Percentiles rank a stretch among this genome's conserved stretches.
These are phyloP conservation scores for Suhomyces bokatorum DNA, from an alignment of 1,139 yeast species.

Conservation along the genomic window DNA sequence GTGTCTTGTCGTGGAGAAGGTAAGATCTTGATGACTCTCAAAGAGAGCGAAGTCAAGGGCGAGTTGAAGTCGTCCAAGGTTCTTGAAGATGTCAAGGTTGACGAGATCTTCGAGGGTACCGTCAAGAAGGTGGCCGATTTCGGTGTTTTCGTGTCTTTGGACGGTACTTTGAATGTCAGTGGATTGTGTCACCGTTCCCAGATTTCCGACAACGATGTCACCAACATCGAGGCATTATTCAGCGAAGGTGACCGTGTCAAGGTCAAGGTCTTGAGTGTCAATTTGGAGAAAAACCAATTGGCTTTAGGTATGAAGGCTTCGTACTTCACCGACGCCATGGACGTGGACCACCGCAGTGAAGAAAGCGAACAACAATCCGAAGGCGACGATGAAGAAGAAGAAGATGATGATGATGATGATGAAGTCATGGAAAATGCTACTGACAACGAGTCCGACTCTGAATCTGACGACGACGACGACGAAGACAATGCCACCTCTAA, in stretches of 20 bases:
- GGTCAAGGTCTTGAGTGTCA: slow-evolving; percentile 70
- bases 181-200: slow-evolving; percentile 90
- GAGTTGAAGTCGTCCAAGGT: slow-evolving; percentile 55
- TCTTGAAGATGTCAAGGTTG: slow-evolving; percentile 66
- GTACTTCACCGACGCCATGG: slow-evolving; percentile 57
- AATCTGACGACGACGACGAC: slow-evolving; percentile 18
- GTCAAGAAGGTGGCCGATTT: slow-evolving; percentile 78
- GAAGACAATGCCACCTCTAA: slow-evolving; percentile 15
- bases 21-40: slow-evolving; percentile 73
- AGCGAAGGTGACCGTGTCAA: slow-evolving; percentile 89
- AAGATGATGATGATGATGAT: slow-evolving; percentile 23
- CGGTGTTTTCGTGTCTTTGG: slow-evolving; percentile 86
- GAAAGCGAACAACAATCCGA: slow-evolving; percentile 30
- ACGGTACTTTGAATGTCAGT: slow-evolving; percentile 69
- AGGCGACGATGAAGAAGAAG: slow-evolving; percentile 26
- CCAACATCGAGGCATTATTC: slow-evolving; percentile 60
- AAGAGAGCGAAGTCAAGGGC: slow-evolving; percentile 78
- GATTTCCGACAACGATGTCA: slow-evolving; percentile 66
- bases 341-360: slow-evolving; percentile 23
- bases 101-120: slow-evolving; percentile 76
- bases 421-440: slow-evolving; percentile 23
- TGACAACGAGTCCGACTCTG: slow-evolving; percentile 23
- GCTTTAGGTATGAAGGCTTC: slow-evolving; percentile 95
- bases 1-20: slow-evolving; percentile 62
- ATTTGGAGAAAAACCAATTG: slow-evolving; percentile 66